These are phyloP conservation scores for Diaporthe amygdali DNA, from an alignment of 2,329 filamentous ascomycete species.

Conservation along the genomic window DNA sequence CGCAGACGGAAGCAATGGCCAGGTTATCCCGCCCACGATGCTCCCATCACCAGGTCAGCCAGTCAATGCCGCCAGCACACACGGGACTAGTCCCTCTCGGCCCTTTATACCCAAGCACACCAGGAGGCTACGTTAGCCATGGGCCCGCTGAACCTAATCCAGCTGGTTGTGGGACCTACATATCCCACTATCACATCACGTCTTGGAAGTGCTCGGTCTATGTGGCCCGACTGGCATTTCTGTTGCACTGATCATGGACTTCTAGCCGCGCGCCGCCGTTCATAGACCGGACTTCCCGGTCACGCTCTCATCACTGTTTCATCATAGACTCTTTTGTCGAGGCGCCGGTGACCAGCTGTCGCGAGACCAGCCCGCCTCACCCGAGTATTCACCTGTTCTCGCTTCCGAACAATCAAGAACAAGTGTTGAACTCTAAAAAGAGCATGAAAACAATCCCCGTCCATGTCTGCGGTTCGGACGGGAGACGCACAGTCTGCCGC, in stretches of 20 bases:
- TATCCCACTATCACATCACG: not conserved
- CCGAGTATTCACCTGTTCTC: not conserved
- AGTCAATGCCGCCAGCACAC: not conserved
- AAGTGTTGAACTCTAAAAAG: not conserved
- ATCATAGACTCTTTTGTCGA: not conserved
- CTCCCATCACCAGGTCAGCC: not conserved
- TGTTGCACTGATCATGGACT: not conserved
- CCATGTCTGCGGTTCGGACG: not conserved
- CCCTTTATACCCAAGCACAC: not conserved
- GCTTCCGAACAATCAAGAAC: not conserved
- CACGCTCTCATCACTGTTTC: not conserved
- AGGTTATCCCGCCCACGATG: not conserved
- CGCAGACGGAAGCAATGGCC: not conserved
- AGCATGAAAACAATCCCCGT: not conserved
- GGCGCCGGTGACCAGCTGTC: not conserved
- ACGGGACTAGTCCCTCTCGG: not conserved
- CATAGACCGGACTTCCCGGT: not conserved
- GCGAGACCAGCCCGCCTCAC: not conserved
- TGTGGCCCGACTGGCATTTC: too few relatives aligned
- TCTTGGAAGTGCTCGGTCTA: not conserved
- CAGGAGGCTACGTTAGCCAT: not conserved
- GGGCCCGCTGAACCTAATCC: not conserved
- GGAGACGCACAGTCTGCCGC: slow-evolving; percentile 10
- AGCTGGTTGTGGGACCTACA: not conserved
- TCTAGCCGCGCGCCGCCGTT: not conserved